Evolutionary conservation across 768 basidiomycete species (phyloP).

Genomic region (Tulasnella calospora): DNA sequence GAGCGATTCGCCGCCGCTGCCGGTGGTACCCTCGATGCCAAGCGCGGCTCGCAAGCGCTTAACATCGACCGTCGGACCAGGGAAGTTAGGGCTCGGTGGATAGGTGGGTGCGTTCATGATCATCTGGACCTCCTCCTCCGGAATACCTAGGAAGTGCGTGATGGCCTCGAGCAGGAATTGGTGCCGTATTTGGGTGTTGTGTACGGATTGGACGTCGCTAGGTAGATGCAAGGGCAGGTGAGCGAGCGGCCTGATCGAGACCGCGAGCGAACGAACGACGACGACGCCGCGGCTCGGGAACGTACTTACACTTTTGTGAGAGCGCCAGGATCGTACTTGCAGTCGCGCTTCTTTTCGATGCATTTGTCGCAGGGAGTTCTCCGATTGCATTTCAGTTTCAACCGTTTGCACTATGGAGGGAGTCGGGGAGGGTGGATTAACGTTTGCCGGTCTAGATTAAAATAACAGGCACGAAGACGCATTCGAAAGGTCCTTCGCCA

Average conservation of each 20-base stretch:
- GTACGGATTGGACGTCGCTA: conserved; percentile 76
- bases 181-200: conserved; percentile 58
- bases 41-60: background rate
- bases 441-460: background rate
- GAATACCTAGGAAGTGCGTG: conserved; percentile 7
- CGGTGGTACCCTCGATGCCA: background rate
- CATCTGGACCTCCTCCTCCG: background rate
- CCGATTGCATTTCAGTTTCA: conserved; percentile 82
- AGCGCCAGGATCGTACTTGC: conserved; percentile 50
- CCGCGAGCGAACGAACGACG: background rate
- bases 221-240: background rate
- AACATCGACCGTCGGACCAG: background rate
- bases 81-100: background rate
- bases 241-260: background rate
- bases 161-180: background rate
- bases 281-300: background rate
- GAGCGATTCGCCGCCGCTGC: background rate
- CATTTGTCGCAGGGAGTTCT: conserved; percentile 72
- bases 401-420: conserved; percentile 69
- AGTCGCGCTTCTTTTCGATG: conserved; percentile 55
- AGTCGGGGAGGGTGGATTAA: background rate
- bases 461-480: background rate
- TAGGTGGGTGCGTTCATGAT: conserved; percentile 8
- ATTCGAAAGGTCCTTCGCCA: background rate
- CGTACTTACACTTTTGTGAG: conserved; percentile 75